Evolutionary conservation across 495 filamentous ascomycete genomes (phyloP).

Genomic region (Penicillium angulare): DNA sequence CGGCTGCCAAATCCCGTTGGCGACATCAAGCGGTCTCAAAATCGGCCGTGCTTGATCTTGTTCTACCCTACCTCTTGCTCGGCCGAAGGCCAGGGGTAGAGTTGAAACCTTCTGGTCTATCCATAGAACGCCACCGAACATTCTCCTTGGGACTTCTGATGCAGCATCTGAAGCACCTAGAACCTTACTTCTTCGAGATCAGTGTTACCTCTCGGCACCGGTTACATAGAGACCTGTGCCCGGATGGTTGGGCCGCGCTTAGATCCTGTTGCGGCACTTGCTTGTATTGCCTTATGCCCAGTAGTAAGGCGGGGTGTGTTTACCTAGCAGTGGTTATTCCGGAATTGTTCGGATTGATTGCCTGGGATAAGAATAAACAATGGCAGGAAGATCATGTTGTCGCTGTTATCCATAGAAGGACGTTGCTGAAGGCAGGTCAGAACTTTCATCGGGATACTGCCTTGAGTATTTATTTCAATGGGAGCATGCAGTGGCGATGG

Average conservation of each 20-base stretch:
- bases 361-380: neutral
- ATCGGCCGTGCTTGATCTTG: constrained; percentile 19
- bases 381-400: constrained; percentile 2
- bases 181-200: constrained; percentile 10
- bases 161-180: constrained; percentile 6
- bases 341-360: neutral
- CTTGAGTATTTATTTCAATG: neutral
- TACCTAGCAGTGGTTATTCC: constrained; percentile 17
- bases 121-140: constrained; percentile 17
- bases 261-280: constrained; percentile 10
- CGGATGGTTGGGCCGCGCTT: constrained; percentile 24
- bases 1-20: constrained; percentile 19
- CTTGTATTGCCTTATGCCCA: constrained; percentile 8
- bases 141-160: constrained; percentile 11
- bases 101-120: neutral
- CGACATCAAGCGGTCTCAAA: constrained; percentile 18
- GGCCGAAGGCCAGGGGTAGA: constrained; percentile 10
- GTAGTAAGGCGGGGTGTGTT: constrained; percentile 10
- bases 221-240: constrained; percentile 14
- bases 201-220: constrained; percentile 10
- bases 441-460: neutral
- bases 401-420: constrained; percentile 19
- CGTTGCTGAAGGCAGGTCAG: constrained; percentile 12
- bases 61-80: constrained; percentile 9
- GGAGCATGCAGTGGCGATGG: constrained; percentile 9